A percentile compares a stretch with the other conserved stretches of the same genome.
phyloP scores from a whole-genome alignment of 306 rosid species.

The Sicyos baderoa region DNA sequence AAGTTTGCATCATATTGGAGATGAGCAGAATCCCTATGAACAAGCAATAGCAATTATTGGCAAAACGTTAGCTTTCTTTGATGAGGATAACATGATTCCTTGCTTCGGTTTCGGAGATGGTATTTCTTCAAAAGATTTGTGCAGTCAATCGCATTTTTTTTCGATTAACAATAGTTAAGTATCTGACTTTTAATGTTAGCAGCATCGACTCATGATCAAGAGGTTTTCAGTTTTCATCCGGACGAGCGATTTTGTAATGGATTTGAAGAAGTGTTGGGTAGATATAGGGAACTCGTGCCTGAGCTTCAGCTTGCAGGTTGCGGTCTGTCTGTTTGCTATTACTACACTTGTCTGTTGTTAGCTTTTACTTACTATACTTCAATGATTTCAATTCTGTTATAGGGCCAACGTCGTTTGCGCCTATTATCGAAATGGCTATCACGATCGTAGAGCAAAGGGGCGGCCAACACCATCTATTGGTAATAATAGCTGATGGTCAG shows the following conservation, averaged over 20 bases:
- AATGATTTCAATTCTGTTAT: constrained; percentile 17
- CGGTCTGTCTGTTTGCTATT: constrained; percentile 13
- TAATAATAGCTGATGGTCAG: constrained; percentile 97
- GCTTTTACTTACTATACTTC: constrained; percentile 15
- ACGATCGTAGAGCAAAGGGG: constrained; percentile 88
- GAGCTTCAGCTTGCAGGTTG: constrained; percentile 81
- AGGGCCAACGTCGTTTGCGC: constrained; percentile 99
- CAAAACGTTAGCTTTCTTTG: constrained; percentile 72
- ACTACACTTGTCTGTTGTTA: constrained; percentile 7
- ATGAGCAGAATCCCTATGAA: constrained; percentile 83
- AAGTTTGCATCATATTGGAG: constrained; percentile 86
- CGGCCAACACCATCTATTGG: constrained; percentile 85
- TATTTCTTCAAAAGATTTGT: constrained; percentile 25
- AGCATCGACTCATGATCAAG: constrained; percentile 94
- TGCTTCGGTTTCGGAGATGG: constrained; percentile 99
- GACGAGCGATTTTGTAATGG: constrained; percentile 83
- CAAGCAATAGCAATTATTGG: constrained; percentile 92
- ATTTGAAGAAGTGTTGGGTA: constrained; percentile 78
- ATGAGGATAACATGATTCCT: constrained; percentile 86
- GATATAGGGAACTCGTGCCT: constrained; percentile 76
- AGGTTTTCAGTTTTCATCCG: constrained; percentile 77
- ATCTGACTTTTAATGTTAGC: constrained; percentile 31
- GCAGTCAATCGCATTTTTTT: neutral
- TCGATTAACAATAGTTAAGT: neutral
- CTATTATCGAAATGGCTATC: constrained; percentile 84